Evolutionary conservation across 331 rosid species (phyloP), one percentile per base, ranked within the genome.

Genomic region (Cydonia oblonga): DNA sequence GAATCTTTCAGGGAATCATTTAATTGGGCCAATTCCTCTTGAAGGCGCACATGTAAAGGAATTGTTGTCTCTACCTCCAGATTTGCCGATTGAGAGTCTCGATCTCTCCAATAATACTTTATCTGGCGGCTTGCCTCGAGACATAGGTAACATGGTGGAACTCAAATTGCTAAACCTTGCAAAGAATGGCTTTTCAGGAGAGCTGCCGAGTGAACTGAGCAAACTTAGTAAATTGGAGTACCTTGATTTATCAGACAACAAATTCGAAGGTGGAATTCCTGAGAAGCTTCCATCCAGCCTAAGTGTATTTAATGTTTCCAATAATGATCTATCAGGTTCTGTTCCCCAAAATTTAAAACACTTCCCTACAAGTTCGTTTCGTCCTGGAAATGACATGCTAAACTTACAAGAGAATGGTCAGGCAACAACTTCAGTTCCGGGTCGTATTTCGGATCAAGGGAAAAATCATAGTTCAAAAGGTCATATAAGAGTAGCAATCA

Each of bases 171-270:
- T 93, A 83, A 86, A 91, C 84, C 85, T 93, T 66, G 89, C 97
- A 25, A 80, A 73, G 81, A 93, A 93, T 82, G 86, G 64, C 64
- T 89, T 93, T 77, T 87, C 96, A 4, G 98, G 98, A 59, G 76
- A 76, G 46, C 80, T 93, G 67, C 97, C 98, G 23, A 74, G 71
- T 84, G 97, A 89, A 70, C 72, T 93, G 92, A 81, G 67, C 82
- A 89, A 86, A 81, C 90, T 93, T 71, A 29, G 3, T 78, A 69
- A 69, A 79, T 84, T 93, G 88, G 92, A 85, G 84, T 75, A 56
- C 79, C 97, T 93, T 38, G 91, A 93, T 86, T 83, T 93, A 82
- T 93, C 97, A n/a, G 72, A 69, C 76, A 93, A 93, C 87, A 86
- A 85, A 67, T 93, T 93, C 78, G 72, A 73, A 20, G 98, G 96